These are phyloP conservation scores for Begonia peltatifolia DNA, from an alignment of 306 rosid genomes.

Conservation along the genomic window DNA sequence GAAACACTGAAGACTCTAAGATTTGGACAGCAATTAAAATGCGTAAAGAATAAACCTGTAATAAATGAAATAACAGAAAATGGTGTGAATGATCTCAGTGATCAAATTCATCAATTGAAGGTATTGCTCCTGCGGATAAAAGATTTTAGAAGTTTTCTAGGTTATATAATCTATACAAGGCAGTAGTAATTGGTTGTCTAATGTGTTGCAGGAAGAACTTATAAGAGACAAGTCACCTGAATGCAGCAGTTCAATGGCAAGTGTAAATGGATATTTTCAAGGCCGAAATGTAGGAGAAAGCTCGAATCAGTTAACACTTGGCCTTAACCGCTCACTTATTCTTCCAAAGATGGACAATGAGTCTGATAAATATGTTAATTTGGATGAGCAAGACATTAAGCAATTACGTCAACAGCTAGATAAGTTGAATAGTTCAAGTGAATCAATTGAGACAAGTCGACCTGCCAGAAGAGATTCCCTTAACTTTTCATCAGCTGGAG, in stretches of 20 bases:
- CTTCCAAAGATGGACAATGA: slow-evolving; percentile 45
- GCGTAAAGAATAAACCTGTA: slow-evolving; percentile 54
- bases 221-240: slow-evolving; percentile 54
- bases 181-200: not conserved
- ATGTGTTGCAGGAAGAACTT: slow-evolving; percentile 68
- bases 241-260: slow-evolving; percentile 23
- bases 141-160: no score
- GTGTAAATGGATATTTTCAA: slow-evolving; percentile 38
- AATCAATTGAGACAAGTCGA: not conserved
- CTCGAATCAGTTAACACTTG: slow-evolving; percentile 65
- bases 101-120: slow-evolving; percentile 85
- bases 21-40: slow-evolving; percentile 75
- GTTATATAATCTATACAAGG: no score
- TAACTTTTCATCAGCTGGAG: slow-evolving; percentile 36
- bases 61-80: slow-evolving; percentile 80
- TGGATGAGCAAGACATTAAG: slow-evolving; percentile 54
- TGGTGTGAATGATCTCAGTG: slow-evolving; percentile 72
- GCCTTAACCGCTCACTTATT: slow-evolving; percentile 77
- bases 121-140: slow-evolving; percentile 17
- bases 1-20: slow-evolving; percentile 66
- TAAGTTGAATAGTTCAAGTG: slow-evolving; percentile 43
- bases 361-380: slow-evolving; percentile 42
- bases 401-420: slow-evolving; percentile 55
- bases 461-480: slow-evolving; percentile 31
- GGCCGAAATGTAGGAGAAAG: slow-evolving; percentile 66